phyloP scores from a whole-genome alignment of 2,329 filamentous ascomycete species.

The Botryotinia convoluta region DNA sequence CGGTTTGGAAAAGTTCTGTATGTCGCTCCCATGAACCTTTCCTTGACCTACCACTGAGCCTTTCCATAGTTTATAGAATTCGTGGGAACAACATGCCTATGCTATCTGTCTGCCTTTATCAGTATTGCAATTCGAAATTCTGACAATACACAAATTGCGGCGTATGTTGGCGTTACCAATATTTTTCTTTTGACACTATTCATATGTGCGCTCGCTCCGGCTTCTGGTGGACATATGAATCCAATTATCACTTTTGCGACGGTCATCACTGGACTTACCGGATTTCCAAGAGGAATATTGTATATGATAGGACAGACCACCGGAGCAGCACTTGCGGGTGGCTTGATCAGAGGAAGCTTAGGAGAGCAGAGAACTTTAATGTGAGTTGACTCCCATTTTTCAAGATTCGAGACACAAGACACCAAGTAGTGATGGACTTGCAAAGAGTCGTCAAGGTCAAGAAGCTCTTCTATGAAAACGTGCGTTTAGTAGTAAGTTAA shows the following conservation, averaged over 20 bases:
- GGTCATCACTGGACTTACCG: constrained; percentile 50
- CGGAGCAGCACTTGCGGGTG: constrained; percentile 45
- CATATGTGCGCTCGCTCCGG: constrained; percentile 48
- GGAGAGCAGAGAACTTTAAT: constrained; percentile 35
- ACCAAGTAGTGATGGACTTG: not conserved
- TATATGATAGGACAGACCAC: constrained; percentile 49
- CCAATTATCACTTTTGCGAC: constrained; percentile 54
- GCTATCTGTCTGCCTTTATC: constrained; percentile 39
- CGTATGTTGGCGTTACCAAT: constrained; percentile 38
- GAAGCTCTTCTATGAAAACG: not conserved
- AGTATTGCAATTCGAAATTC: constrained; percentile 37
- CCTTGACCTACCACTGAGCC: not conserved
- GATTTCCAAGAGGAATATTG: constrained; percentile 48
- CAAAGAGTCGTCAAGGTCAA: not conserved
- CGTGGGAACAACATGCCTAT: constrained; percentile 35
- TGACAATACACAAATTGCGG: constrained; percentile 32
- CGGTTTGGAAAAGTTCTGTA: constrained; percentile 25
- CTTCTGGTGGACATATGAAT: constrained; percentile 54
- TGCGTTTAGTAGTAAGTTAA: not conserved
- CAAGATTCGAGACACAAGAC: not conserved
- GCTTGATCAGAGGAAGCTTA: constrained; percentile 41
- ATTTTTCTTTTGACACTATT: constrained; percentile 46
- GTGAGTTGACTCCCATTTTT: constrained; percentile 27
- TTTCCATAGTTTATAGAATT: constrained; percentile 36
- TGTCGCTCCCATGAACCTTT: constrained; percentile 6